Conservation (phyloP, 805 yeast genomes). For the Debaryomyces castellii region DNA sequence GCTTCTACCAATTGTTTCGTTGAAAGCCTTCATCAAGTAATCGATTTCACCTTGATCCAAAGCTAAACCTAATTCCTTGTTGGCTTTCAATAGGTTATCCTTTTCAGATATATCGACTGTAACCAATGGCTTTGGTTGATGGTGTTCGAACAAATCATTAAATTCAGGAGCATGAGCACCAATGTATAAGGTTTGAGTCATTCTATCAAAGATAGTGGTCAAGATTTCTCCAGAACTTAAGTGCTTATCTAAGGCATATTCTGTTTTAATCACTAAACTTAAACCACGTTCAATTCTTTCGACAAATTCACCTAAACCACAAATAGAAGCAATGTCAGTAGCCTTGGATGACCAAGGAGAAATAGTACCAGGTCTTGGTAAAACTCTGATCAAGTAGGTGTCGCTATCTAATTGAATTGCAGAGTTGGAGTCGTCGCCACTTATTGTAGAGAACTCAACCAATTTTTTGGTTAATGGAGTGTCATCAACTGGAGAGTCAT, state of each 20-base stretch:
- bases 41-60: slow-evolving; percentile 91
- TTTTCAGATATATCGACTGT: slow-evolving; percentile 59
- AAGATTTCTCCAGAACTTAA: slow-evolving; percentile 54
- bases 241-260: slow-evolving; percentile 61
- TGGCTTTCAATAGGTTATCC: slow-evolving; percentile 70
- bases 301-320: slow-evolving; percentile 71
- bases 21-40: slow-evolving; percentile 82
- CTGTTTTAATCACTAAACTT: slow-evolving; percentile 67
- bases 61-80: slow-evolving; percentile 87
- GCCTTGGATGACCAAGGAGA: slow-evolving; percentile 99
- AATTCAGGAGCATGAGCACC: slow-evolving; percentile 61
- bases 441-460: slow-evolving; percentile 25
- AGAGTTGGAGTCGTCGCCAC: slow-evolving; percentile 22
- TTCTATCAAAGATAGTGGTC: slow-evolving; percentile 81
- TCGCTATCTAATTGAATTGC: slow-evolving; percentile 31
- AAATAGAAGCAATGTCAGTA: slow-evolving; percentile 85
- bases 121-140: slow-evolving; percentile 79
- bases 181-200: slow-evolving; percentile 76
- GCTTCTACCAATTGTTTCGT: slow-evolving; percentile 70
- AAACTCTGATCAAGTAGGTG: slow-evolving; percentile 64
- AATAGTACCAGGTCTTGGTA: slow-evolving; percentile 94
- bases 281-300: slow-evolving; percentile 91
- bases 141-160: slow-evolving; percentile 74
- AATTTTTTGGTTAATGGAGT: slow-evolving; percentile 47
- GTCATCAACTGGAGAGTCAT: slow-evolving; percentile 65